phyloP scores from a whole-genome alignment of 23 red algal genomes.

The Cyanidioschyzon merolae region DNA sequence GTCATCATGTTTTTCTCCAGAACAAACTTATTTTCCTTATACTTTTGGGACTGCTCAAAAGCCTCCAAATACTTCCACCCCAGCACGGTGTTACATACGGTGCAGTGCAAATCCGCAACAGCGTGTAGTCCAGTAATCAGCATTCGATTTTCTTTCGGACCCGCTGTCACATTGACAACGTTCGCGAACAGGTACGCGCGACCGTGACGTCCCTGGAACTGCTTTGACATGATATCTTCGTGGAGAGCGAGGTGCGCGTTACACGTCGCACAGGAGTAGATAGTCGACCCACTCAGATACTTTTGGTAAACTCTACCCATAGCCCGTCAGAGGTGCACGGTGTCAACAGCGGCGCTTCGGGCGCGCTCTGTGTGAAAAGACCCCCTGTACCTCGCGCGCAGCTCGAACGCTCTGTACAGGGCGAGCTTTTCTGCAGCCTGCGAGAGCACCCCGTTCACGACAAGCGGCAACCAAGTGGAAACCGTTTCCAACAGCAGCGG shows the following conservation, averaged over 20 bases:
- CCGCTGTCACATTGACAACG: slow-evolving; percentile 87
- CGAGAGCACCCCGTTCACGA: too few species aligned
- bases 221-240: slow-evolving; percentile 85
- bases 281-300: slow-evolving; percentile 50
- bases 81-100: slow-evolving; percentile 53
- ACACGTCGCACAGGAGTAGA: slow-evolving; percentile 76
- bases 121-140: slow-evolving; percentile 83
- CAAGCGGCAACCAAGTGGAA: too few species aligned
- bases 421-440: too few species aligned
- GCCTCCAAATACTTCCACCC: slow-evolving; percentile 99
- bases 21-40: slow-evolving; percentile 98
- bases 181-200: slow-evolving; percentile 80
- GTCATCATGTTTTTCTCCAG: slow-evolving; percentile 55
- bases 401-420: too few species aligned
- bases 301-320: slow-evolving; percentile 81
- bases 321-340: neutral
- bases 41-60: slow-evolving; percentile 71
- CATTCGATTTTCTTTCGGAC: slow-evolving; percentile 56
- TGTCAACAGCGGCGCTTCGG: too few species aligned
- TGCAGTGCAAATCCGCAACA: slow-evolving; percentile 87
- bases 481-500: too few species aligned
- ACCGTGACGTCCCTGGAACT: slow-evolving; percentile 82
- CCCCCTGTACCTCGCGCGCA: too few species aligned
- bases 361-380: too few species aligned
- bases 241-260: slow-evolving; percentile 58